Evolutionary conservation across 192 early-diverging fungal genomes (phyloP).

Genomic region (Gigaspora rosea): DNA sequence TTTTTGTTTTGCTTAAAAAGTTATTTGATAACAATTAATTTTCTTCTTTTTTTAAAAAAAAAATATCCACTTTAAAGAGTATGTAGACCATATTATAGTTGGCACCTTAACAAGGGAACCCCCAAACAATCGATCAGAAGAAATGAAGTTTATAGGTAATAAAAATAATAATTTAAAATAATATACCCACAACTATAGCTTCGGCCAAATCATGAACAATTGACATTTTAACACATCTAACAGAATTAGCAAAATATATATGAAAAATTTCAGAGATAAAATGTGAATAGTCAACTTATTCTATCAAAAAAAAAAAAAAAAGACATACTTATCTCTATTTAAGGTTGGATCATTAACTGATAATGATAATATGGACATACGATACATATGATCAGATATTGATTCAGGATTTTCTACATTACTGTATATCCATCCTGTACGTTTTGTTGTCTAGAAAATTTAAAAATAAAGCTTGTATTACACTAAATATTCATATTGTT

Average conservation of each 20-base stretch:
- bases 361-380: conserved; percentile 90
- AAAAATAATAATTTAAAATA: neutral
- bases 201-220: conserved; percentile 95
- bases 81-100: neutral
- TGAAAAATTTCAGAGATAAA: neutral
- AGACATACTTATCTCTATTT: conserved; percentile 54
- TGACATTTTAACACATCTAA: conserved; percentile 84
- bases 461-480: neutral
- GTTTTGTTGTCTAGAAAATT: conserved; percentile 71
- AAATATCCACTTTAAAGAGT: too few species aligned
- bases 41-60: too few species aligned
- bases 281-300: neutral
- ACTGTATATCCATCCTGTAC: conserved; percentile 89
- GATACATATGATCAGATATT: conserved; percentile 95
- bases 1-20: too few species aligned
- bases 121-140: neutral
- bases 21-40: too few species aligned
- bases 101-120: neutral
- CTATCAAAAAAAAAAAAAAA: neutral
- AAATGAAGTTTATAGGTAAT: neutral
- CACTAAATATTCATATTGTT: neutral
- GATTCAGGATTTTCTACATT: conserved; percentile 74
- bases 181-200: conserved; percentile 61
- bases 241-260: neutral
- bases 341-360: conserved; percentile 71